These are phyloP conservation scores for Baffinella frigidus DNA, from an alignment of 208 protist genomes.

Conservation along the genomic window DNA sequence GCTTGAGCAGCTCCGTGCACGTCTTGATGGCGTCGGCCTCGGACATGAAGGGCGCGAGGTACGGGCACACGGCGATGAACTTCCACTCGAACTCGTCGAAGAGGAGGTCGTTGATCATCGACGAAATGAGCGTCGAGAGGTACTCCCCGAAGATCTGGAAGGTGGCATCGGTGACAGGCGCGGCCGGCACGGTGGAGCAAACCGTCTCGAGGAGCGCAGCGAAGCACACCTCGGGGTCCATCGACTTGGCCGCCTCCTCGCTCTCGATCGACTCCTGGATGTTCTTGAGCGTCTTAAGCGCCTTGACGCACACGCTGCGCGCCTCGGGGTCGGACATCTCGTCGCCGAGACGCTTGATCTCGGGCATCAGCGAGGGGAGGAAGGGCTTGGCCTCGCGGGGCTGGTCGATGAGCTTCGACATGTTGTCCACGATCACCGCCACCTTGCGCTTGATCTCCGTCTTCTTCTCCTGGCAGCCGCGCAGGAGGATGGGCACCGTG, in stretches of 20 bases:
- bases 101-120: background rate
- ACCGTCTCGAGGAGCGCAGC: background rate
- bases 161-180: conserved; percentile 26
- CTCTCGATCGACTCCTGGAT: background rate
- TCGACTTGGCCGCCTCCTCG: conserved; percentile 6
- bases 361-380: conserved; percentile 71
- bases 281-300: conserved; percentile 59
- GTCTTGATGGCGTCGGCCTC: background rate
- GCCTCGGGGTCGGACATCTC: conserved; percentile 75
- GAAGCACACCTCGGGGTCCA: background rate
- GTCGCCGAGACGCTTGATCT: conserved; percentile 64
- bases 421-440: conserved; percentile 72
- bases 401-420: conserved; percentile 74
- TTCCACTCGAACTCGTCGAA: conserved; percentile 42
- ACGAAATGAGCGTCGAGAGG: background rate
- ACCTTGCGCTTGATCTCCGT: conserved; percentile 67
- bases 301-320: conserved; percentile 70
- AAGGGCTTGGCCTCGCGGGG: conserved; percentile 70
- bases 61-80: conserved; percentile 22
- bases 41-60: background rate
- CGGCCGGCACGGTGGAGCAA: background rate
- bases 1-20: background rate
- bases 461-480: conserved; percentile 65
- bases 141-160: conserved; percentile 21
- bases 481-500: conserved; percentile 70